Conservation (phyloP, 2,329 filamentous ascomycete species). For the Lasiodiplodia citricola region DNA sequence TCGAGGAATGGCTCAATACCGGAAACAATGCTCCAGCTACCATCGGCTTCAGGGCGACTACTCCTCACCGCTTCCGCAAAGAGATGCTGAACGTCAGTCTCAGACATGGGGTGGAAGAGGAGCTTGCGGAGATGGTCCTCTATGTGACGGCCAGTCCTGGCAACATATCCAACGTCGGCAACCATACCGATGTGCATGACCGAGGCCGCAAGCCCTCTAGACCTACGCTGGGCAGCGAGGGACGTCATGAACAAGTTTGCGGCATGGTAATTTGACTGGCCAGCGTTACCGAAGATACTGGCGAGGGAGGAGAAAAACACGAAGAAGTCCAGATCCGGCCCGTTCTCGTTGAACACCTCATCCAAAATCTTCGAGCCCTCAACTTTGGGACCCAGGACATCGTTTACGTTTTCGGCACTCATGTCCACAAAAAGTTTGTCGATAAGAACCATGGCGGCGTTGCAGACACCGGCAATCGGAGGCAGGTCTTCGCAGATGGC, state of each 20-base stretch:
- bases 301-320: constrained; percentile 34
- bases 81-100: constrained; percentile 40
- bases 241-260: constrained; percentile 47
- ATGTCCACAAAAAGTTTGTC: constrained; percentile 31
- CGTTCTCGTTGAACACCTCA: constrained; percentile 26
- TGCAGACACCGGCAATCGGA: constrained; percentile 30
- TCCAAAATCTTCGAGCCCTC: constrained; percentile 30
- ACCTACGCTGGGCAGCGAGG: constrained; percentile 45
- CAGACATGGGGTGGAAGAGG: constrained; percentile 43
- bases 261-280: constrained; percentile 33
- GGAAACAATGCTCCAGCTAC: too few species aligned
- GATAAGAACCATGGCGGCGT: constrained; percentile 33
- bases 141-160: too few species aligned
- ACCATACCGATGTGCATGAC: constrained; percentile 48
- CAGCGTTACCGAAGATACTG: constrained; percentile 27
- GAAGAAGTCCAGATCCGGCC: constrained; percentile 34
- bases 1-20: too few species aligned
- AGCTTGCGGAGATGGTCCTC: not conserved
- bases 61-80: too few species aligned
- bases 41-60: too few species aligned
- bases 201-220: constrained; percentile 46
- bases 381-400: constrained; percentile 32
- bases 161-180: constrained; percentile 51
- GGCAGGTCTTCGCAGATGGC: constrained; percentile 26
- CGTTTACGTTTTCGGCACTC: constrained; percentile 1